Conservation (phyloP, 2,329 filamentous ascomycete species). For the Chaetomium olivaceum region DNA sequence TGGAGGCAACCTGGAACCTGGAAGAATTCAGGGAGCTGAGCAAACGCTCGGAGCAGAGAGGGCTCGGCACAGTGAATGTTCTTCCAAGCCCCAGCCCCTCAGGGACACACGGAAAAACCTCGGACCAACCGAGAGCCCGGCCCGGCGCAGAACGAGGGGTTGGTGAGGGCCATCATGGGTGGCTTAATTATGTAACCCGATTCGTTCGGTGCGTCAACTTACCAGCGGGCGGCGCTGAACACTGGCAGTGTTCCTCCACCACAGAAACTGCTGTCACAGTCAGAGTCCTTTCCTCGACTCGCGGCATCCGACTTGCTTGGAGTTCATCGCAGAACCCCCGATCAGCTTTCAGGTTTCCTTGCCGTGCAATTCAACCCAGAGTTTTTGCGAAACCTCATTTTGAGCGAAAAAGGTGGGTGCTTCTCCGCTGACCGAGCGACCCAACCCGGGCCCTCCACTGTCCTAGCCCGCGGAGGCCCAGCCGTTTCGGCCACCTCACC, state of each 20-base stretch:
- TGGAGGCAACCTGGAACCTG: neutral
- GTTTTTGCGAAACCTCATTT: neutral
- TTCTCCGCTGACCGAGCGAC: conserved; percentile 20
- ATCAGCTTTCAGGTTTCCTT: neutral
- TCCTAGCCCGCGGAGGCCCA: conserved; percentile 5
- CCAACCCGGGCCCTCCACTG: conserved; percentile 21
- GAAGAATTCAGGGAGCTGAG: neutral
- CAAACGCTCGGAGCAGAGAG: neutral
- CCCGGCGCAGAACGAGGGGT: conserved; percentile 14
- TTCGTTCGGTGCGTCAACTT: conserved; percentile 17
- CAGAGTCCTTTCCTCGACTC: conserved; percentile 9
- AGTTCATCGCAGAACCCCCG: neutral
- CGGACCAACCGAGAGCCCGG: conserved; percentile 5
- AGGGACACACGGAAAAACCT: conserved; percentile 19
- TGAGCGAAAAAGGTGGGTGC: conserved; percentile 28
- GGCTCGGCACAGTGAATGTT: neutral
- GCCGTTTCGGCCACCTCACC: conserved; percentile 4
- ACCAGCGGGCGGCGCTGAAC: conserved; percentile 21
- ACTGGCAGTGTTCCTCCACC: conserved; percentile 28
- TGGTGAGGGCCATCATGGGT: neutral
- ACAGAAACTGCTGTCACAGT: conserved; percentile 24
- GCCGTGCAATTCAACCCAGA: neutral
- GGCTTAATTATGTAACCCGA: conserved; percentile 30
- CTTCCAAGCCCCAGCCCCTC: neutral
- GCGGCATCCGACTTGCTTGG: conserved; percentile 1